A percentile compares a stretch with the other conserved stretches of the same genome.
Conservation (phyloP, 129 eudicot genomes). For the Flaveria trinervia region DNA sequence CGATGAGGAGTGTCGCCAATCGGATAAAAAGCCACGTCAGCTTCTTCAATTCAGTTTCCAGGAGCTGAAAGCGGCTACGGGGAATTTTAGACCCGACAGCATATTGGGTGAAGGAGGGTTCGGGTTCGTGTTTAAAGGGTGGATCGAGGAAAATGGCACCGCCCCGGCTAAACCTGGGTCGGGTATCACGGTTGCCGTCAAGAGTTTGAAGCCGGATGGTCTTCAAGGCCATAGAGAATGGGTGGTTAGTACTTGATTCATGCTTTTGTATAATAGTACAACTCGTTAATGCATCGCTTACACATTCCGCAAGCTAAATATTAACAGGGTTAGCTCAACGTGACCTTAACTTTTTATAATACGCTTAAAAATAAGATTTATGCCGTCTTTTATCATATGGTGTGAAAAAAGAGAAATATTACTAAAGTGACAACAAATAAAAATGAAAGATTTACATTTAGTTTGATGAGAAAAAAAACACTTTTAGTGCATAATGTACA, state of each 20-base stretch:
- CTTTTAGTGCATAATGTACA: neutral
- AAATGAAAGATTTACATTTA: too few species aligned
- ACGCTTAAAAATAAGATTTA: too few species aligned
- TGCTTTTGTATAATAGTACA: neutral
- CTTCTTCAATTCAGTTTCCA: conserved; percentile 78
- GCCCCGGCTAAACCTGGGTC: conserved; percentile 93
- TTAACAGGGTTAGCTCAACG: too few species aligned
- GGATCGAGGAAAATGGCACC: conserved; percentile 98
- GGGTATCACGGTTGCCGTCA: conserved; percentile 87
- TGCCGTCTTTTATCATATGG: too few species aligned
- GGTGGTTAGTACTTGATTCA: conserved; percentile 73
- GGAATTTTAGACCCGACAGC: conserved; percentile 93
- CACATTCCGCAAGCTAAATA: too few species aligned
- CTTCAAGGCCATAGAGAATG: conserved; percentile 99
- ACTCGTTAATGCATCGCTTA: neutral
- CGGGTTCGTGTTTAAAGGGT: conserved; percentile 89
- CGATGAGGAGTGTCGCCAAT: conserved; percentile 35
- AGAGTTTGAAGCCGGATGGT: conserved; percentile 94
- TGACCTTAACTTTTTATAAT: too few species aligned
- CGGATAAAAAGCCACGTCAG: conserved; percentile 56
- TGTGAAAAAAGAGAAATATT: too few species aligned
- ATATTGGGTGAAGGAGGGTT: conserved; percentile 97
- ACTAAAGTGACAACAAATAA: too few species aligned
- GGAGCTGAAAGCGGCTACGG: conserved; percentile 87
- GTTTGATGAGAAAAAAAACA: too few species aligned